Evolutionary conservation across 1,284 basidiomycete genomes (phyloP), one percentile per base, ranked within the genome.

Genomic region (Cronartium ribicola): DNA sequence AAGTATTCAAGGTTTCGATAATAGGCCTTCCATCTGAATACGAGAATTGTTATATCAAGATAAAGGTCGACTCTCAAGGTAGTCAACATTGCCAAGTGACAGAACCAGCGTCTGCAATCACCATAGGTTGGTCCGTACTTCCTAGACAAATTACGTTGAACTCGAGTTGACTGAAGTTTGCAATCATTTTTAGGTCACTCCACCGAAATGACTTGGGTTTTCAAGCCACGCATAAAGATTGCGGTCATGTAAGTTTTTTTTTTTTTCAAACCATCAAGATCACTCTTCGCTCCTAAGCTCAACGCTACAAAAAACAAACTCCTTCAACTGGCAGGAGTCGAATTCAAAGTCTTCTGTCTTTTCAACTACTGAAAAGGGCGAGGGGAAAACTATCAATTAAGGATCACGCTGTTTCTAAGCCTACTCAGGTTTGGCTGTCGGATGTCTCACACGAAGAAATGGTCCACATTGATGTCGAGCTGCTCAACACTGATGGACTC

Each of bases 21-120:
- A 13, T 55, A 4, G 51, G 51, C n/a, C 51, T 29, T 29, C 51
- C 29, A 2, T n/a, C 29, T 7, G 51, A 55, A n/a, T n/a, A n/a
- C n/a, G 51, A 55, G 29, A 55, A 55, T 55, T 55, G n/a, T 13
- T 55, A 55, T 11, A 29, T 55, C n/a, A 55, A 55, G n/a, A 55
- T 55, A 13, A 55, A n/a, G n/a, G 29, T 55, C 13, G 51, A 55
- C 51, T 55, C 51, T 20, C 51, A 55, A 55, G n/a, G 51, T 11
- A 55, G 29, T 11, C 51, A 55, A 29, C 29, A 29, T 20, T 55
- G n/a, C 11, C n/a, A 55, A 20, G n/a, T 29, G 51, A 55, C 51
- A 55, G 51, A 55, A 0, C 6, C n/a, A 55, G 51, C 51, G n/a
- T 55, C 51, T 55, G 51, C 29, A n/a, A 55, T 11, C 4, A n/a